Percentiles rank a stretch among this genome's conserved stretches.
These are phyloP conservation scores for Phyllosticta citriasiana DNA, from an alignment of 2,329 filamentous ascomycete species.

Conservation along the genomic window DNA sequence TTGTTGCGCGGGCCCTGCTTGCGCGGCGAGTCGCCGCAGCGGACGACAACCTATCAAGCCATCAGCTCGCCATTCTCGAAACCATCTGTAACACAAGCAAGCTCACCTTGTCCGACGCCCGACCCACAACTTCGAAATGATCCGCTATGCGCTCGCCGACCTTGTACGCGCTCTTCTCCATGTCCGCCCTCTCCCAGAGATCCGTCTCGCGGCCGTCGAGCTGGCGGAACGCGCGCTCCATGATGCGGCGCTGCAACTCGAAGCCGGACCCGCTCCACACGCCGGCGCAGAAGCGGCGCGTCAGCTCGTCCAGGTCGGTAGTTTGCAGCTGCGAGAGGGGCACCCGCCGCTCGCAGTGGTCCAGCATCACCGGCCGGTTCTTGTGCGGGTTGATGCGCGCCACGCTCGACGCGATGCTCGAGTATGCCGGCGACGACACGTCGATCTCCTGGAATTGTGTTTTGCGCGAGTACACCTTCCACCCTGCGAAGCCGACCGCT, in stretches of 20 bases:
- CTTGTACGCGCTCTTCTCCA: constrained; percentile 23
- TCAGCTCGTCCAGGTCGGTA: constrained; percentile 20
- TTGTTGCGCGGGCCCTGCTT: constrained; percentile 20
- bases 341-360: constrained; percentile 27
- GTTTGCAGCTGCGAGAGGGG: constrained; percentile 25
- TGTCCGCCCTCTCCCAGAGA: constrained; percentile 26
- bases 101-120: constrained; percentile 25
- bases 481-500: constrained; percentile 16
- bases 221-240: constrained; percentile 26
- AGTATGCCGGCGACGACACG: constrained; percentile 18
- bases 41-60: constrained; percentile 22
- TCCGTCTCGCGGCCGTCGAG: constrained; percentile 22
- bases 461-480: constrained; percentile 26
- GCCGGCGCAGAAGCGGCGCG: constrained; percentile 28
- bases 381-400: constrained; percentile 22
- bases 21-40: constrained; percentile 29
- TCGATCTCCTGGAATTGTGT: constrained; percentile 27
- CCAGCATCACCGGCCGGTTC: constrained; percentile 26
- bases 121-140: constrained; percentile 33
- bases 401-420: constrained; percentile 13
- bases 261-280: constrained; percentile 29
- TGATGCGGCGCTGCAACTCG: constrained; percentile 23
- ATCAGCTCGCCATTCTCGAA: not conserved
- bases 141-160: constrained; percentile 29
- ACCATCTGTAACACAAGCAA: not conserved